Evolutionary conservation across 2,329 filamentous ascomycete species (phyloP).

Genomic region (Aspergillus novofumigatus): DNA sequence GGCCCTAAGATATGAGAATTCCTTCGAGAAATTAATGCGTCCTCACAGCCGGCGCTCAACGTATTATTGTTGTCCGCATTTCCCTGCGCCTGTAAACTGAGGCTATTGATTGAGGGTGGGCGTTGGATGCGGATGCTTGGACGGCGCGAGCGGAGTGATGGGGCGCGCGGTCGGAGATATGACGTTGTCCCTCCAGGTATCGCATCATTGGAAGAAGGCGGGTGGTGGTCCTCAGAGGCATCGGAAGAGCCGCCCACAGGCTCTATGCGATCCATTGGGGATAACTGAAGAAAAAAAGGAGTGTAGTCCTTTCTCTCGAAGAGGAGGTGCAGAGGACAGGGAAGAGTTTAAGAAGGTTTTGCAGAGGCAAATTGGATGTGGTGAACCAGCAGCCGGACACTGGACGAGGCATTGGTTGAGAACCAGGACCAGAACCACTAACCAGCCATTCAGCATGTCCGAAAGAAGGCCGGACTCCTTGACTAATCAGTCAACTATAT

Average conservation of each 20-base stretch:
- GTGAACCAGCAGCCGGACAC: not conserved
- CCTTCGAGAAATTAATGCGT: not conserved
- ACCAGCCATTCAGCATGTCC: not conserved
- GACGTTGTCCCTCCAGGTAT: constrained; percentile 17
- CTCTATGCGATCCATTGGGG: constrained; percentile 39
- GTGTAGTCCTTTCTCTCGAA: not conserved
- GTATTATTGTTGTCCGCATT: not conserved
- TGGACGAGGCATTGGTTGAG: not conserved
- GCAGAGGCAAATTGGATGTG: not conserved
- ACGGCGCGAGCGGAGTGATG: constrained; percentile 24
- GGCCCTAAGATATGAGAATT: not conserved
- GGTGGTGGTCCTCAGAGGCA: constrained; percentile 9
- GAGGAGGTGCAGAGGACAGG: constrained; percentile 1
- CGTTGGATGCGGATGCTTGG: constrained; percentile 30
- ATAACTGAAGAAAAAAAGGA: not conserved
- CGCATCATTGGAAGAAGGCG: constrained; percentile 11
- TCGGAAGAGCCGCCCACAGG: constrained; percentile 20
- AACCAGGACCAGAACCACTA: not conserved
- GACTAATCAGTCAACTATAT: constrained; percentile 1
- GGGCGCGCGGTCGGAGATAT: constrained; percentile 17
- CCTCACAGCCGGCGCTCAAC: not conserved
- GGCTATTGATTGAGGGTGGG: constrained; percentile 12
- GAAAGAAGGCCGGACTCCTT: not conserved
- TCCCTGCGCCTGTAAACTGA: not conserved
- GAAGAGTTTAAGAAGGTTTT: not conserved